These are phyloP conservation scores for Bruguiera sexangula DNA, from an alignment of 345 rosid species.

Conservation along the genomic window DNA sequence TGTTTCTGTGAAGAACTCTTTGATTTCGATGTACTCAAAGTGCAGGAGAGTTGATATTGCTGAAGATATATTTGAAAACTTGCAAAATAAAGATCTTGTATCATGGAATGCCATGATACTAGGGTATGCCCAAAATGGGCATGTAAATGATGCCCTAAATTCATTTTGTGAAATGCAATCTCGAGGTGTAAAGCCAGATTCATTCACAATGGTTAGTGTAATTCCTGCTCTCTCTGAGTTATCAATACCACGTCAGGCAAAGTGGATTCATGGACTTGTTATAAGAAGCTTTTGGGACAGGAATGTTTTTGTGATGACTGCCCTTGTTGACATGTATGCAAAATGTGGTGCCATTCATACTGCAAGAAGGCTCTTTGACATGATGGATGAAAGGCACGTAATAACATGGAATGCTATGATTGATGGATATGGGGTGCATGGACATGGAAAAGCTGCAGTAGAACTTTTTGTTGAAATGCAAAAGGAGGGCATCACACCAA, in stretches of 20 bases:
- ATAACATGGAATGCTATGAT: constrained; percentile 38
- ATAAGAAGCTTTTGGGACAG: constrained; percentile 19
- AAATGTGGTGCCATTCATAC: constrained; percentile 31
- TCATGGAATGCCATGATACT: constrained; percentile 37
- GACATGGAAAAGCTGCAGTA: constrained; percentile 25
- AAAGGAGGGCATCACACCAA: constrained; percentile 18
- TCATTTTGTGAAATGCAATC: constrained; percentile 25
- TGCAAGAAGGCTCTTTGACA: constrained; percentile 30
- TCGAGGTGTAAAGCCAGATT: constrained; percentile 20
- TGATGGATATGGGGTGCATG: constrained; percentile 31
- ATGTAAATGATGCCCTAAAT: constrained; percentile 24
- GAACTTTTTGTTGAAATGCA: constrained; percentile 26
- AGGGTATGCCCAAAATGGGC: constrained; percentile 34
- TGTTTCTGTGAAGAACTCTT: constrained; percentile 31
- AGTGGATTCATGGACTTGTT: constrained; percentile 34
- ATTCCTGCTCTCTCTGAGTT: constrained; percentile 34
- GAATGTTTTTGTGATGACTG: constrained; percentile 32
- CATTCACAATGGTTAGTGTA: constrained; percentile 34
- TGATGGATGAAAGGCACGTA: constrained; percentile 24
- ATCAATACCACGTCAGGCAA: constrained; percentile 28
- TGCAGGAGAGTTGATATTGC: constrained; percentile 27
- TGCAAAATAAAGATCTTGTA: constrained; percentile 20
- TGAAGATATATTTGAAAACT: constrained; percentile 13
- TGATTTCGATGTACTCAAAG: constrained; percentile 35
- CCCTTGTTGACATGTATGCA: constrained; percentile 34